Percentiles rank a stretch among this genome's conserved stretches.
Evolutionary conservation across 768 basidiomycete genomes (phyloP).

Genomic region (Hydnomerulius pinastri): DNA sequence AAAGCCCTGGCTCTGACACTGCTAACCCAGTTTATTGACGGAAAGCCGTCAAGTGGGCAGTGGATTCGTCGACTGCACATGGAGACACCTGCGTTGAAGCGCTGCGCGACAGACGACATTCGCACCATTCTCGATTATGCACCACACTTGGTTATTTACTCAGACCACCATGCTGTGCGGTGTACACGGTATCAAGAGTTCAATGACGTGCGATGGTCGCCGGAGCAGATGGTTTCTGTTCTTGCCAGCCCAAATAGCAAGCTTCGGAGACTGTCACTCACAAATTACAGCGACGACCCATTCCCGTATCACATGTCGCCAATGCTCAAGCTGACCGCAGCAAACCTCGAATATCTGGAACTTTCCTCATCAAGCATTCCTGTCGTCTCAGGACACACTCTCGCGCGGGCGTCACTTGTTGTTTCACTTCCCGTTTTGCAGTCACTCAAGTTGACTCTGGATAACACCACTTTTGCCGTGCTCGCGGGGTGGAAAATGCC

Average conservation of each 20-base stretch:
- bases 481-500: constrained; percentile 72
- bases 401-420: constrained; percentile 18
- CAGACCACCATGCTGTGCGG: constrained; percentile 65
- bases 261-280: constrained; percentile 66
- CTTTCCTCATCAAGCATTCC: constrained; percentile 59
- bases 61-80: constrained; percentile 69
- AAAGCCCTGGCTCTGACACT: constrained; percentile 46
- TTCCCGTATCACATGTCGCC: constrained; percentile 58
- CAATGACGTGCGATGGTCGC: constrained; percentile 47
- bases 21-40: constrained; percentile 43
- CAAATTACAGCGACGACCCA: constrained; percentile 67
- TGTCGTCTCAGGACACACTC: constrained; percentile 34
- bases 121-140: constrained; percentile 69
- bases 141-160: constrained; percentile 58
- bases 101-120: constrained; percentile 65
- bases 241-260: constrained; percentile 55
- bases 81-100: constrained; percentile 63
- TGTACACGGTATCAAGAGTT: constrained; percentile 50
- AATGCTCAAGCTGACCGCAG: constrained; percentile 51
- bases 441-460: constrained; percentile 68
- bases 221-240: constrained; percentile 58
- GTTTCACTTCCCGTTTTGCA: constrained; percentile 61
- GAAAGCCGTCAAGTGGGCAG: constrained; percentile 40
- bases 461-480: constrained; percentile 69
- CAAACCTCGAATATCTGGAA: constrained; percentile 66